Evolutionary conservation across 768 basidiomycete genomes (phyloP), one percentile per base, ranked within the genome.

Genomic region (Russula foetens): DNA sequence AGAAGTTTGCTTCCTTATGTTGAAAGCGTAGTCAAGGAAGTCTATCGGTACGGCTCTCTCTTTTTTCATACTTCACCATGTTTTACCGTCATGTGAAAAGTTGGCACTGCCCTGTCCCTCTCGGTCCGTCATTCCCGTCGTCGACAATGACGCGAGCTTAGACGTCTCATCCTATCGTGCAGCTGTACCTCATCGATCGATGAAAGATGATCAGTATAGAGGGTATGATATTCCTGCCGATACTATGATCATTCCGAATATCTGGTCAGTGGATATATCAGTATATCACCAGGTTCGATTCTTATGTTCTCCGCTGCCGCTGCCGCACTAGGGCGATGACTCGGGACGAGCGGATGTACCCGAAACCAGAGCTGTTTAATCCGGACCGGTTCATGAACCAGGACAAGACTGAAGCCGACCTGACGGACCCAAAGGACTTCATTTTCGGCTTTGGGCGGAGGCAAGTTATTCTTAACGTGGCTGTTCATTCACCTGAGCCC

Each of bases 321-420:
- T n/a, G n/a, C n/a, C n/a, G n/a, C n/a, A n/a, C n/a, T n/a, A 66
- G 65, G 65, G 65, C 65, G 11, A 66, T 66, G 65, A 64, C 56
- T 19, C 59, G 65, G 14, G 59, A 64, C 45, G 65, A 66, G 9
- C 14, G 53, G 6, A 45, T 61, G 23, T 66, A 66, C 9, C 44
- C 54, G 43, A 33, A 64, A 23, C 46, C 65, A 35, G 48, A 54
- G 4, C 14, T 15, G 26, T 66, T 66, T 35, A 51, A 53, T 5
- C 65, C 65, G n/a, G 65, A 66, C 44, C 59, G 65, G 19, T 66
- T 66, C 50, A n/a, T 58, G 65, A 39, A 59, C 33, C 59, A 51
- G 39, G 51, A 38, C 17, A 33, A 31, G 31, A 8, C 44, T 21
- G 60, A 45, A 43, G 33, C 17, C 4, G 53, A 60, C 33, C 49